Evolutionary conservation across 305 asterid species (phyloP), one percentile per base, ranked within the genome.

Genomic region (Caryopteris hybrid): DNA sequence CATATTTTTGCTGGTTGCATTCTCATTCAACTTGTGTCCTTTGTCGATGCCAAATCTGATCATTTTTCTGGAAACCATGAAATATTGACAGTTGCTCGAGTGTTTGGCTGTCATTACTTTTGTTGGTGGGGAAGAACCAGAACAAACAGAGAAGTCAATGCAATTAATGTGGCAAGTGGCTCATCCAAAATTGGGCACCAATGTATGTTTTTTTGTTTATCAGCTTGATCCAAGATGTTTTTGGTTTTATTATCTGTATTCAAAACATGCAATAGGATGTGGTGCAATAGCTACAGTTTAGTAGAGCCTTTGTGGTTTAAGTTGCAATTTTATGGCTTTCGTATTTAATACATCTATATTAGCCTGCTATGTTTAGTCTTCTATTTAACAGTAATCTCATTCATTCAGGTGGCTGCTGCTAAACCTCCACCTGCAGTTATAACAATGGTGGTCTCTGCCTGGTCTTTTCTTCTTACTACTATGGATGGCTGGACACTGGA

Each of bases 161-260:
- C 95, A 88, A 66, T 66, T 85, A 64, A 80, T 87, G 94, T 94
- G 99, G 99, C 98, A 89, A 77, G 82, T 89, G 78, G 90, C 90
- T 76, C 93, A 86, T 72, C 97, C 97, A 8, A 94, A 91, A 84
- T 71, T 86, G 82, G 95, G 99, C 60, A 76, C 97, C 48, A 94
- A 89, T 82, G 99, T 94, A 88, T 64, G 99, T 68, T 17, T 63
- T 23, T 69, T 2, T n/a, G n/a, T 20, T 60, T 57, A 36, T 65
- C 36, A 36, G 31, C 58, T 61, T 33, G 56, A 11, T 52, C 54
- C 46, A 12, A 56, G 21, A 62, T 47, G 8, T 34, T 13, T 64
- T 50, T 53, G 31, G 69, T 53, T 50, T 51, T 43, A 3, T 59
- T 10, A 6, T 56, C 20, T 47, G 1, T 16, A 9, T 23, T 57